These are phyloP conservation scores for Teratosphaeria gauchensis DNA, from an alignment of 2,329 filamentous ascomycete species.

Conservation along the genomic window DNA sequence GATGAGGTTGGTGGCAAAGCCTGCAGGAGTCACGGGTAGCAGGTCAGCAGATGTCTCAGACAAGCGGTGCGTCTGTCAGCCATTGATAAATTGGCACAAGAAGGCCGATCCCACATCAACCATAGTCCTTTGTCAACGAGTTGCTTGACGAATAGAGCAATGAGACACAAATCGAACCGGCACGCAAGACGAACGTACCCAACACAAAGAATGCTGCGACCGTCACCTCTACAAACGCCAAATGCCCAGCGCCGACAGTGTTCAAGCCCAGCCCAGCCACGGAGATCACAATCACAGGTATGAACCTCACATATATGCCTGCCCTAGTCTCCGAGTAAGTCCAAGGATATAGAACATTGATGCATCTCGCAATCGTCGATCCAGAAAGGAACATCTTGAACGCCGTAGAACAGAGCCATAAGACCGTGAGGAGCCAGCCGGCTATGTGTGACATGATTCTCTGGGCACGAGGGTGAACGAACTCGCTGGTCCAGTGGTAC, in stretches of 20 bases:
- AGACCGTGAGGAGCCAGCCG: constrained; percentile 13
- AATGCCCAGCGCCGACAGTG: constrained; percentile 30
- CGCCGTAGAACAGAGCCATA: constrained; percentile 9
- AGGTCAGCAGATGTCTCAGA: background rate
- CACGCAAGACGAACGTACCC: constrained; percentile 11
- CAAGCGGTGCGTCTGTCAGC: background rate
- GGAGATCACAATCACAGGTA: constrained; percentile 11
- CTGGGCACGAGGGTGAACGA: constrained; percentile 30
- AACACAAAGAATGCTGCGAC: constrained; percentile 41
- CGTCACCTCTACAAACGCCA: constrained; percentile 39
- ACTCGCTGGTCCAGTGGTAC: constrained; percentile 26
- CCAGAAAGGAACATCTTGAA: constrained; percentile 8
- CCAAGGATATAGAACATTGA: constrained; percentile 31
- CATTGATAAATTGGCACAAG: background rate
- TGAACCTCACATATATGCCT: background rate
- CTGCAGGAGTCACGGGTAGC: background rate
- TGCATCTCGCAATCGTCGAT: constrained; percentile 13
- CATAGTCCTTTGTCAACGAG: background rate
- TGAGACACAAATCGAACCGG: background rate
- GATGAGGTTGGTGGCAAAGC: constrained; percentile 44
- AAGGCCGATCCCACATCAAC: background rate
- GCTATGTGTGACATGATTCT: constrained; percentile 33
- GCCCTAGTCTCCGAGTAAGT: background rate
- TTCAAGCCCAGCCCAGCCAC: constrained; percentile 30
- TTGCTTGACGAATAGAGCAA: background rate